phyloP scores from a whole-genome alignment of 768 basidiomycete species.

The Punctularia strigosozonata region DNA sequence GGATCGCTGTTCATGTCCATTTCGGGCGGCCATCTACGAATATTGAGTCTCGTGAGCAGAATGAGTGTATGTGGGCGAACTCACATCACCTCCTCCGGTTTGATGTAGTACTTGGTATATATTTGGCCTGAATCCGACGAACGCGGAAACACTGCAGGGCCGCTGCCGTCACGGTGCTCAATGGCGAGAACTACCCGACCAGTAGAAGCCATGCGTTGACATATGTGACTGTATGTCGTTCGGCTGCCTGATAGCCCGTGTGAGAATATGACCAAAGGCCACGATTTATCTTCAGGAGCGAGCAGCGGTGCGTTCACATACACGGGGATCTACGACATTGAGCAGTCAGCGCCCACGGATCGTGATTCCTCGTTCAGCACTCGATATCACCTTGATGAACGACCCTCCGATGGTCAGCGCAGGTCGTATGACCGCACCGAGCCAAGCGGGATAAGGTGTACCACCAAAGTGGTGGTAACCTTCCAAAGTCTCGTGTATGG shows the following conservation, averaged over 20 bases:
- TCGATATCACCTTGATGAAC: too few species aligned
- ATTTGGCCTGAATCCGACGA: constrained; percentile 18
- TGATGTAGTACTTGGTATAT: constrained; percentile 36
- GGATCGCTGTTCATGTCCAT: not conserved
- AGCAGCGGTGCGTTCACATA: constrained; percentile 44
- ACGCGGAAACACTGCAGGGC: constrained; percentile 34
- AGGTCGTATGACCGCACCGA: too few species aligned
- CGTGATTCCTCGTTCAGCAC: too few species aligned
- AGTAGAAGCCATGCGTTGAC: constrained; percentile 58
- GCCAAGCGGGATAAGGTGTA: constrained; percentile 13
- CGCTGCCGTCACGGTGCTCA: constrained; percentile 79
- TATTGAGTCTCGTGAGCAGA: too few species aligned
- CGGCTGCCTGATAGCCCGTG: constrained; percentile 67
- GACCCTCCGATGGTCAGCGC: too few species aligned
- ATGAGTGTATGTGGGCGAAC: constrained; percentile 12
- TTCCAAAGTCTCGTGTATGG: constrained; percentile 26
- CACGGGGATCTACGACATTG: constrained; percentile 41
- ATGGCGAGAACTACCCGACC: constrained; percentile 75
- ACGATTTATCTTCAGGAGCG: too few species aligned
- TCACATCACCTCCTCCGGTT: constrained; percentile 44
- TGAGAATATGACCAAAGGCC: constrained; percentile 70
- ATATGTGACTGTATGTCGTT: constrained; percentile 53
- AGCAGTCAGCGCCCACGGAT: too few species aligned
- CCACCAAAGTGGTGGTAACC: constrained; percentile 43
- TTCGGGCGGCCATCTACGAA: too few species aligned